Base-by-base conservation (phyloP, 495 filamentous ascomycete genomes). In the Astrothelium macrocarpum region DNA sequence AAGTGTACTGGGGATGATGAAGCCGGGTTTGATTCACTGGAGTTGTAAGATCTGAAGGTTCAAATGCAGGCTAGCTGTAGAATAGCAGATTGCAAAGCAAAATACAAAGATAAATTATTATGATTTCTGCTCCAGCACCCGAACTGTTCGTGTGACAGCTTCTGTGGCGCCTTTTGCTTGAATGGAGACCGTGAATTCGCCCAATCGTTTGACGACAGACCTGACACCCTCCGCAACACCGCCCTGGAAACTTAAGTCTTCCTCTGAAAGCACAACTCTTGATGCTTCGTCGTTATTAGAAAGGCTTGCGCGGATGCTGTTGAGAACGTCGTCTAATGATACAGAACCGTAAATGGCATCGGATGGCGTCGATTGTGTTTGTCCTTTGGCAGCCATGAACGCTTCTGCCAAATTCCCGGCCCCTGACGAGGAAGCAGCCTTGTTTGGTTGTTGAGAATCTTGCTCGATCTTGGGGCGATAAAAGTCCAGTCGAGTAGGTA, bases 301-400 rank as follows among this genome's bases (percentile, higher is more conserved):
- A 62, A 85, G 71, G 4, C 79, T 65, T 34, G 75, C 74, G 59
- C 75, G 77, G 45, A 86, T 73, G 34, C 74, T 77, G 11, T 73
- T 65, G 23, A 73, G 77, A 49, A 87, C 78, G 71, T 87, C 84
- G 3, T 67, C 69, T 3, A 78, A 77, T 16, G 80, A 76, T 29
- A 87, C 82, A 2, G 82, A 83, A 16, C 84, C 84, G 63, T 81
- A 83, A 53, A 86, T 85, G 25, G 74, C 49, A n/a, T 65, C 62
- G 29, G 45, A 56, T 2, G 34, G 43, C 29, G 25, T 39, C 46
- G 53, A 23, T 29, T 56, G 49, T 16, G 25, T 9, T 29, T 56
- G 49, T 56, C 25, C 23, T 29, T 56, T 56, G 2, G 49, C n/a
- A 28, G 25, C 49, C 49, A 26, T 4, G 25, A 29, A 71, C 68